Evolutionary conservation across 23 red algal species (phyloP), one percentile per base, ranked within the genome.

Genomic region (Rhodosorus marinus): DNA sequence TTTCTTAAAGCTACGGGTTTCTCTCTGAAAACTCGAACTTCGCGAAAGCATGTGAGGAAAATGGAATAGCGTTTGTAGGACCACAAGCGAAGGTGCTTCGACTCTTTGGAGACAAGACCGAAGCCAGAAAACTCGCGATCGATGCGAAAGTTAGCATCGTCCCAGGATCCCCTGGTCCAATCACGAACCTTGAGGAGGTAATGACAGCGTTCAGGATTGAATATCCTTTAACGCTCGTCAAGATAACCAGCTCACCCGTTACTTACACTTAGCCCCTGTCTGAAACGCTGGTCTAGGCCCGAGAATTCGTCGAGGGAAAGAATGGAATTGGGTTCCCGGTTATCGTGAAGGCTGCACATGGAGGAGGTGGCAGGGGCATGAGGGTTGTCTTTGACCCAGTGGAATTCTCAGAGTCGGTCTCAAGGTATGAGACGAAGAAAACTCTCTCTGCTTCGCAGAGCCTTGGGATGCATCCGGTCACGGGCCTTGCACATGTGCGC

Each of bases 351-450:
- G 59, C 72, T 0, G 28, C 59, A 1, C 26, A 32, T 20, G 72
- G 72, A 4, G 72, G 72, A 20, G 72, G 72, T 23, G 72, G 72
- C n/a, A 48, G 48, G 45, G 72, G 72, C n/a, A 63, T 77, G 48
- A 52, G 62, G 26, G 42, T 77, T 48, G 58, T 54, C 28, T 26
- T 26, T 23, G 14, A 33, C 2, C 27, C 52, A 2, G 14, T 50
- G 0, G 60, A 77, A 4, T 36, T 77, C 27, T 14, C 2, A 17
- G 52, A 33, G 24, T 36, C 51, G 15, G 25, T 77, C 26, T 41
- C 31, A 25, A 26, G n/a, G n/a, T n/a, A n/a, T n/a, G n/a, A n/a
- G n/a, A n/a, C n/a, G n/a, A n/a, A n/a, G n/a, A n/a, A n/a, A n/a
- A n/a, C n/a, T n/a, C n/a, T n/a, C n/a, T n/a, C n/a, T n/a, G n/a